Conservation (phyloP, 306 rosid genomes). For the Trifolium subterraneum region DNA sequence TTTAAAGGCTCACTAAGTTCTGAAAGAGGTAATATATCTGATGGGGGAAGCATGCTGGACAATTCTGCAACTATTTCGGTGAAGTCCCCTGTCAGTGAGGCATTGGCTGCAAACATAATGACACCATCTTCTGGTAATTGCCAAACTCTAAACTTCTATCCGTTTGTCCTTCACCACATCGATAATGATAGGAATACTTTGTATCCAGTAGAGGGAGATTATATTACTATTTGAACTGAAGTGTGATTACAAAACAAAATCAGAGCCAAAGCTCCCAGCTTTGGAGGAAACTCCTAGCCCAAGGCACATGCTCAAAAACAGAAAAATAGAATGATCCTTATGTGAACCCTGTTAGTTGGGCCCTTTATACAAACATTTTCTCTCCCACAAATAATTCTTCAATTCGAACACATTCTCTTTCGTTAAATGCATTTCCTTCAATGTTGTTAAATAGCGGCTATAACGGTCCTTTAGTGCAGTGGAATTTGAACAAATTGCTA, state of each 20-base stretch:
- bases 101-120: slow-evolving; percentile 56
- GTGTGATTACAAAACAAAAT: slow-evolving; percentile 14
- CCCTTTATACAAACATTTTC: not conserved
- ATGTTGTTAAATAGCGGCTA: too few relatives aligned
- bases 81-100: slow-evolving; percentile 64
- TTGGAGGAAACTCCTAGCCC: slow-evolving; percentile 10
- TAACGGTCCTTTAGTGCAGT: too few relatives aligned
- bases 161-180: not conserved
- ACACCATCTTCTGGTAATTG: slow-evolving; percentile 76
- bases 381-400: not conserved
- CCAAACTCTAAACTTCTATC: slow-evolving; percentile 10
- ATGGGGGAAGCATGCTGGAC: slow-evolving; percentile 67
- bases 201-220: not conserved
- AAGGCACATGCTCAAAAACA: not conserved
- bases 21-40: slow-evolving; percentile 74
- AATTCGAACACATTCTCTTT: slow-evolving; percentile 1
- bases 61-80: slow-evolving; percentile 62
- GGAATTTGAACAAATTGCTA: too few relatives aligned
- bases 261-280: slow-evolving; percentile 6
- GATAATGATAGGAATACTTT: not conserved
- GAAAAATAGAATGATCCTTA: not conserved
- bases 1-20: slow-evolving; percentile 68
- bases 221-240: slow-evolving; percentile 7
- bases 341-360: not conserved
- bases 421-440: not conserved